Conservation (phyloP, 805 yeast genomes). For the Clavispora santaluciae region DNA sequence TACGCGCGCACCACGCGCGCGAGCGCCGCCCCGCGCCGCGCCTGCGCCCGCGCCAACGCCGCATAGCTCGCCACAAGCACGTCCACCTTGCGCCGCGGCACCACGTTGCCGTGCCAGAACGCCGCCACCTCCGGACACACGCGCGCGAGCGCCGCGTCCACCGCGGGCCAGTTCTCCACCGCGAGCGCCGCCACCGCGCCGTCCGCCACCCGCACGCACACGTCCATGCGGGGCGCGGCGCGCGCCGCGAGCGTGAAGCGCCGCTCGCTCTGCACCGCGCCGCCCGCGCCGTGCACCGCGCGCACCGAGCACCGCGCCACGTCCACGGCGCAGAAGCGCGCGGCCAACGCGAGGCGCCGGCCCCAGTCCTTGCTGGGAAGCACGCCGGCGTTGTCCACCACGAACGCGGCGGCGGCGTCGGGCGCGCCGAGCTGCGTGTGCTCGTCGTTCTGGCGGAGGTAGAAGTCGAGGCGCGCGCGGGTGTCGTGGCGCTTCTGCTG, state of each 20-base stretch:
- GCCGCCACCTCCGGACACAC: conserved; percentile 16
- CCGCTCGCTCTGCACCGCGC: not conserved
- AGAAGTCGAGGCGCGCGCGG: conserved; percentile 12
- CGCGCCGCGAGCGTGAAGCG: conserved; percentile 2
- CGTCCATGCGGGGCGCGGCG: conserved; percentile 5
- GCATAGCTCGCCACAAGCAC: conserved; percentile 28
- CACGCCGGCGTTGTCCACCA: conserved; percentile 25
- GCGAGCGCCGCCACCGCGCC: conserved; percentile 8
- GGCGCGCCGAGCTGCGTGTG: conserved; percentile 5
- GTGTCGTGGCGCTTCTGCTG: conserved; percentile 13
- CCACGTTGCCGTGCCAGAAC: conserved; percentile 19
- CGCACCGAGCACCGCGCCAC: not conserved
- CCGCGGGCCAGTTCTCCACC: conserved; percentile 3
- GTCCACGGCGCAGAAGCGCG: conserved; percentile 21
- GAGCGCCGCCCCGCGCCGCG: conserved; percentile 19
- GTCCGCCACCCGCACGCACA: conserved; percentile 4
- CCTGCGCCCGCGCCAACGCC: conserved; percentile 24
- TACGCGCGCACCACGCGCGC: conserved; percentile 19
- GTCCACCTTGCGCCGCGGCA: conserved; percentile 24
- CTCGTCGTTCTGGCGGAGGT: conserved; percentile 15
- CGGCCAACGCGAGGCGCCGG: conserved; percentile 20
- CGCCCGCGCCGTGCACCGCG: not conserved
- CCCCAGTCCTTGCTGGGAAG: conserved; percentile 33
- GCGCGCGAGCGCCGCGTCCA: conserved; percentile 3
- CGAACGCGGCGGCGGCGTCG: conserved; percentile 12